Percentiles rank a stretch among this genome's conserved stretches.
phyloP scores from a whole-genome alignment of 1,139 yeast species.

The Diutina siamensis region DNA sequence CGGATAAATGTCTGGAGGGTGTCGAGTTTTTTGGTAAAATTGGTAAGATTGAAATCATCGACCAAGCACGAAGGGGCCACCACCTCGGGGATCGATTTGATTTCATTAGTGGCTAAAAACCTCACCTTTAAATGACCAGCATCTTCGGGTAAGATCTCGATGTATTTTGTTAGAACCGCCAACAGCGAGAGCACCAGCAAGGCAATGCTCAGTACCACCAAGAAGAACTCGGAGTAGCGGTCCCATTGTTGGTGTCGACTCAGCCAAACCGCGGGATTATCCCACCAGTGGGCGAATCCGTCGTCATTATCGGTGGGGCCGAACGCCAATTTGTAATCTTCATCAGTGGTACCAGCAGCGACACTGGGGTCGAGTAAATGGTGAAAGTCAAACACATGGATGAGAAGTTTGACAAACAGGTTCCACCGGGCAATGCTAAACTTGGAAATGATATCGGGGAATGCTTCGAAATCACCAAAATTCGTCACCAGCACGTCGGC shows the following conservation, averaged over 20 bases:
- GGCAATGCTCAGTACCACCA: not conserved
- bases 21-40: not conserved
- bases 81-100: not conserved
- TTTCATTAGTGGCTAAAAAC: not conserved
- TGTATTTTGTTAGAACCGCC: constrained; percentile 3
- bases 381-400: not conserved
- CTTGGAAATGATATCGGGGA: not conserved
- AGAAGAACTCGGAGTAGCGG: not conserved
- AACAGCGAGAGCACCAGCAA: not conserved
- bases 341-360: not conserved
- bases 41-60: not conserved
- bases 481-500: constrained; percentile 1
- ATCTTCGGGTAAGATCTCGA: not conserved
- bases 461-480: not conserved
- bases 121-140: not conserved
- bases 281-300: not conserved
- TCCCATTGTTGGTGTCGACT: not conserved
- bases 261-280: not conserved
- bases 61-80: constrained; percentile 1
- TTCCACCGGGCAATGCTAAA: not conserved
- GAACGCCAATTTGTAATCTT: not conserved
- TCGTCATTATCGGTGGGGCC: constrained; percentile 2
- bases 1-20: not conserved
- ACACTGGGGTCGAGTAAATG: not conserved
- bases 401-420: not conserved